Evolutionary conservation across 805 yeast genomes (phyloP), one percentile per base, ranked within the genome.

Genomic region (Starmerella powellii): DNA sequence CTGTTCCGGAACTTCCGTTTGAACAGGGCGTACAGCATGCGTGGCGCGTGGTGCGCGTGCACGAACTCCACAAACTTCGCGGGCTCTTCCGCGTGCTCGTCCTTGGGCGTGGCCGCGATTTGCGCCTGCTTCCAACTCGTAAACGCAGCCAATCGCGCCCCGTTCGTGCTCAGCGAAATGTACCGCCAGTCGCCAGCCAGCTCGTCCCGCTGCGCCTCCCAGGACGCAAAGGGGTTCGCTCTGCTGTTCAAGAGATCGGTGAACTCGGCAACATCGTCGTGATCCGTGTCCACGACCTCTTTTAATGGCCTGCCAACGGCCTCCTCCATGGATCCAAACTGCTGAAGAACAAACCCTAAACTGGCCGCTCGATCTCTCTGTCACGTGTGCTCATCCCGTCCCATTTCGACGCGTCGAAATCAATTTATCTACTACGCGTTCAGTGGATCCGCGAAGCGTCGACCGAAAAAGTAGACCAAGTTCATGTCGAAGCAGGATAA

Each of bases 161-260:
- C 47, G 31, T 65, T 62, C 20, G 61, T 53, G 6, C 59, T 58
- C 16, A 72, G 44, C 1, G 45, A 41, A 19, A 60, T 55, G 50
- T 63, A 74, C 11, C 64, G 48, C 4, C 68, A 65, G 45, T 74
- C 74, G n/a, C 59, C 46, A 1, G 63, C 57, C 0, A 75, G 48
- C 38, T 61, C 62, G 11, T 54, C 49, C 10, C 67, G 57, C 53
- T 72, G 76, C 1, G 56, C 46, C 5, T 66, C 67, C 79, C 78
- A 76, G 0, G 68, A 50, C 2, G 68, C 60, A 42, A 54, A 69
- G 0, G 76, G 73, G 49, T 73, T 65, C 10, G 70, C 45, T 0
- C 51, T 34, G 8, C 52, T 59, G 3, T 55, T 54, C 8, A 75
- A 57, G 30, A 74, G 49, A 6, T 53, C 45, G 5, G 53, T 41